Evolutionary conservation across 495 filamentous ascomycete species (phyloP), one percentile per base, ranked within the genome.

Genomic region (Aeminium ludgeri): DNA sequence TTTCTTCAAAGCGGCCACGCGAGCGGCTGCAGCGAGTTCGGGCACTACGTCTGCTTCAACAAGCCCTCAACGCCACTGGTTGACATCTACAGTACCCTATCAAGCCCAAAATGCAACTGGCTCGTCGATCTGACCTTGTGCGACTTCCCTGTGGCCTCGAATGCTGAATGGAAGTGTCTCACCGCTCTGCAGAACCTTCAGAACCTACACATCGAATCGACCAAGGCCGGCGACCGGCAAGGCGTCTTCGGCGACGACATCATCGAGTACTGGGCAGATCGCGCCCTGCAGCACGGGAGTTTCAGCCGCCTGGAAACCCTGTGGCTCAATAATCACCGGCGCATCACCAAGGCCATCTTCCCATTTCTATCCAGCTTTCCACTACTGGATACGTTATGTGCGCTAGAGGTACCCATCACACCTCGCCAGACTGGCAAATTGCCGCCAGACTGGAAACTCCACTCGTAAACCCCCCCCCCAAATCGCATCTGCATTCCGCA

Each of bases 101-200:
- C 16, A 3, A 19, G 19, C 30, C 20, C 41, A 3, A 1, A 19
- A 15, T 36, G 7, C 25, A 7, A 5, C 11, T 43, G 41, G 41
- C 10, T 43, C 8, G 16, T 16, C 23, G 41, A 43, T 25, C 13
- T 43, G 34, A 34, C 7, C 20, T 20, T 43, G 19, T 17, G 16
- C 16, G 34, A 6, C 13, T 10, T 36, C n/a, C n/a, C n/a, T 20
- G 10, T 20, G 3, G 8, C 3, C 6, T 36, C 34, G 17, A 4
- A 4, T 23, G 8, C 5, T 1, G 33, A 36, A 5, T 20, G 30
- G 2, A 34, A 27, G 7, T 33, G 11, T 13, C 18, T 45, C 10
- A 11, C 16, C 8, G 39, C 18, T 10, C 39, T 42, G 7, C 4
- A 16, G 17, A 42, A 42, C 31, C 39, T 42, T 12, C 10, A 42